These are phyloP conservation scores for Lotmaria passim DNA, from an alignment of 208 protist genomes.

Conservation along the genomic window DNA sequence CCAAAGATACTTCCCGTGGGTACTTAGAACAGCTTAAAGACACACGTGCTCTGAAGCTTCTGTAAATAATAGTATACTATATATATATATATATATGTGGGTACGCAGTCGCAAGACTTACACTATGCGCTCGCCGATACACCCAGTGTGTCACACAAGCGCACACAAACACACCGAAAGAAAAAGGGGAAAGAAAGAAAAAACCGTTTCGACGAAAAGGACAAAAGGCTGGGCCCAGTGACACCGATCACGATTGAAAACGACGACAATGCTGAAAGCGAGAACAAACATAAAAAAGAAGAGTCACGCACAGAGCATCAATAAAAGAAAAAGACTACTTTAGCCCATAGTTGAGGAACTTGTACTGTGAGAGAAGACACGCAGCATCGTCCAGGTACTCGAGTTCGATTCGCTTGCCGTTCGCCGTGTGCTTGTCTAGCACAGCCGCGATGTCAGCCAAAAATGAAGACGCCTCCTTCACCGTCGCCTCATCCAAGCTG, in stretches of 20 bases:
- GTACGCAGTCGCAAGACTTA: neutral
- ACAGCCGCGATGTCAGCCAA: conserved; percentile 58
- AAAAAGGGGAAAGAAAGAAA: neutral
- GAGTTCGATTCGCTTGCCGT: conserved; percentile 43
- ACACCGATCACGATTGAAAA: neutral
- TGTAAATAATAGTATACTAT: neutral
- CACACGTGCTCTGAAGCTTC: no score
- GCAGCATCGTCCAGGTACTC: conserved; percentile 59
- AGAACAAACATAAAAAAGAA: neutral
- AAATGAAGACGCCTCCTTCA: conserved; percentile 39
- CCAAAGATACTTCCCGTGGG: no score
- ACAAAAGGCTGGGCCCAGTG: neutral
- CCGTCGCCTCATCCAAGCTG: conserved; percentile 1
- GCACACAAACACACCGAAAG: neutral
- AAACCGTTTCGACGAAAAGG: neutral
- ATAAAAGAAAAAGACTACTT: conserved; percentile 20
- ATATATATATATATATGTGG: neutral
- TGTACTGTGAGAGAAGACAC: conserved; percentile 64
- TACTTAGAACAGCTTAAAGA: no score
- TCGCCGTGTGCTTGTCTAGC: conserved; percentile 42
- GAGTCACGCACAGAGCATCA: neutral
- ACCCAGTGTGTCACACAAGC: no score
- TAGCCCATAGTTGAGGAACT: conserved; percentile 53
- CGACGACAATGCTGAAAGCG: neutral
- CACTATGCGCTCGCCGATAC: no score